Evolutionary conservation across 148 eudicot species (phyloP), one percentile per base, ranked within the genome.

Genomic region (Rhododendron ferrugineum): DNA sequence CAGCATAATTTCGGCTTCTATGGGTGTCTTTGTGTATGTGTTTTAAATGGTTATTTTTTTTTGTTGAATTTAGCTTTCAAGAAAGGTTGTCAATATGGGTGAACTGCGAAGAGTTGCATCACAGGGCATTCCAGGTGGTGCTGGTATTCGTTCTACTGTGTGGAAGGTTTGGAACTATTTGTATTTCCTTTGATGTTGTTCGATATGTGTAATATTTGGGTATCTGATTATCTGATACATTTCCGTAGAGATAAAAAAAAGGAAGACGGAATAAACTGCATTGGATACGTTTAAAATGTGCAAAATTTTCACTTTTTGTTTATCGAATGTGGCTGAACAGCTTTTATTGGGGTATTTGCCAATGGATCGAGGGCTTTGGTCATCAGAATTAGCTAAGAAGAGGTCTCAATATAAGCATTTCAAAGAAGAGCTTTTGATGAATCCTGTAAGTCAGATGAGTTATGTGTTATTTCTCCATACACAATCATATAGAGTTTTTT

Each of bases 391-490:
- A 82, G 89, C 92, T 85, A 97, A 94, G 92, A 97, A 95, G 93
- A 90, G 99, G 85, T 90, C 94, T 85, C 99, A 95, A 70, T 97
- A 97, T 86, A 89, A 88, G 86, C 91, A 91, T 77, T 95, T 97
- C 78, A 97, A 95, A 85, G 99, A 95, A 22, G 99, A 97, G 42
- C 94, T 97, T 85, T 85, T 97, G 83, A 93, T 95, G 95, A 93
- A 92, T 84, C 99, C 99, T 89, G 99, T 97, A 89, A 89, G 97
- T 93, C 84, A 49, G 47, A 85, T 66, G 28, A 32, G 22, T 54
- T 84, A 15, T 5, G 36, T 70, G 34, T 87, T 23, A 56, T 87
- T 42, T 49, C 56, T 52, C 49, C 30, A 18, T 52, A 10, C 37
- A 80, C 64, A 28, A 13, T 58, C 4, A 20, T 34, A 2, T 81